phyloP scores from a whole-genome alignment of 2,329 filamentous ascomycete genomes.

The Penicillium brasilianum region DNA sequence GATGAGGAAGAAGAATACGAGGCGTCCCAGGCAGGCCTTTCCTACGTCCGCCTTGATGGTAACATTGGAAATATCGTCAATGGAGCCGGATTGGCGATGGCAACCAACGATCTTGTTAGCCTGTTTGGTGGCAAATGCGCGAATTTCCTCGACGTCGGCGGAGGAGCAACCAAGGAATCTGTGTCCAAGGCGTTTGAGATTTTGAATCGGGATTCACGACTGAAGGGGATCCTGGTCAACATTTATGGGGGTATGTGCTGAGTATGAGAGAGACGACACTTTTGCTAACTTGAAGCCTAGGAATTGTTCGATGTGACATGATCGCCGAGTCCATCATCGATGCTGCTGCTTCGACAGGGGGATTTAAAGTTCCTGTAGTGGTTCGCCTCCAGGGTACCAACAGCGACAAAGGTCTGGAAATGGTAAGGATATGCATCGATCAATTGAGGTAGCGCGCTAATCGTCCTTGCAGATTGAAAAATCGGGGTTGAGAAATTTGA shows the following conservation, averaged over 20 bases:
- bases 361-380: conserved; percentile 51
- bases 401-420: conserved; percentile 46
- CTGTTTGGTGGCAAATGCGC: conserved; percentile 36
- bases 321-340: conserved; percentile 57
- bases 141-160: conserved; percentile 42
- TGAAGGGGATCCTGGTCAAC: conserved; percentile 58
- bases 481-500: conserved; percentile 5
- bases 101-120: conserved; percentile 40
- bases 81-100: conserved; percentile 44
- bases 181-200: conserved; percentile 38
- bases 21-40: conserved; percentile 44
- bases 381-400: conserved; percentile 57
- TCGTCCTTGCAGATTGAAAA: background rate
- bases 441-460: background rate
- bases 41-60: conserved; percentile 39
- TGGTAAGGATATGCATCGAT: conserved; percentile 40
- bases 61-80: conserved; percentile 44
- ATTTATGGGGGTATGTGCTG: conserved; percentile 50
- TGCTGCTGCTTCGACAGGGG: conserved; percentile 46
- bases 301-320: conserved; percentile 58
- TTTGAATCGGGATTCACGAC: conserved; percentile 29
- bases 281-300: conserved; percentile 34
- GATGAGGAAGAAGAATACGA: conserved; percentile 39
- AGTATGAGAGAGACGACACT: accelerated
- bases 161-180: conserved; percentile 36